Conservation (phyloP, 768 basidiomycete genomes). For the Crepidotus variabilis region DNA sequence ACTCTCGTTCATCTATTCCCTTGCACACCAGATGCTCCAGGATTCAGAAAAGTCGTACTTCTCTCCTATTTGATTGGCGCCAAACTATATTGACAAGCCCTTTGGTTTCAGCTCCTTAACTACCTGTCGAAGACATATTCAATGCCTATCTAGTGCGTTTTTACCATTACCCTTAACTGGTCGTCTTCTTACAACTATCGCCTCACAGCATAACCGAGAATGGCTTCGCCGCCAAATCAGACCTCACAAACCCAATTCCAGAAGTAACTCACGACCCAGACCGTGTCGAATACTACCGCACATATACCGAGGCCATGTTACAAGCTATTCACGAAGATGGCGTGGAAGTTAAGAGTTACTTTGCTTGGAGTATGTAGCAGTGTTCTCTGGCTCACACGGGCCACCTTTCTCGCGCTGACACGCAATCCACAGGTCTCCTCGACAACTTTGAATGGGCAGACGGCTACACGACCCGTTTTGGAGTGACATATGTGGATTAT, state of each 20-base stretch:
- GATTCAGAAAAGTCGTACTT: neutral
- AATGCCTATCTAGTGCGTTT: neutral
- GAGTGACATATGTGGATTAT: conserved; percentile 68
- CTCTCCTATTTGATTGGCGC: neutral
- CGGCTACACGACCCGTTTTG: conserved; percentile 64
- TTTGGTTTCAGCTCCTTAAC: neutral
- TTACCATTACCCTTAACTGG: neutral
- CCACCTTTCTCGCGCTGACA: neutral
- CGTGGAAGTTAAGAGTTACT: conserved; percentile 56
- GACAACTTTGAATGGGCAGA: conserved; percentile 78
- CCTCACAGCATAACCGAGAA: conserved; percentile 59
- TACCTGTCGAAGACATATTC: conserved; percentile 2
- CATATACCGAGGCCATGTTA: conserved; percentile 47
- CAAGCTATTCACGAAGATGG: conserved; percentile 53
- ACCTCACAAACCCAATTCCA: conserved; percentile 36
- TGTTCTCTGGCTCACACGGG: neutral
- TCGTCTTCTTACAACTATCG: neutral
- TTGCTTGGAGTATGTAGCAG: conserved; percentile 55
- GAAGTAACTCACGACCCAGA: conserved; percentile 53
- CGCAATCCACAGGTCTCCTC: conserved; percentile 40
- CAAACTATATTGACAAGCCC: neutral
- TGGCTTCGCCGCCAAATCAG: conserved; percentile 62
- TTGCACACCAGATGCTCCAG: neutral
- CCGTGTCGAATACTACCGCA: conserved; percentile 61
- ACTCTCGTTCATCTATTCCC: too few relatives aligned